phyloP scores from a whole-genome alignment of 2,329 filamentous ascomycete species.

The Aspergillus fijiensis region DNA sequence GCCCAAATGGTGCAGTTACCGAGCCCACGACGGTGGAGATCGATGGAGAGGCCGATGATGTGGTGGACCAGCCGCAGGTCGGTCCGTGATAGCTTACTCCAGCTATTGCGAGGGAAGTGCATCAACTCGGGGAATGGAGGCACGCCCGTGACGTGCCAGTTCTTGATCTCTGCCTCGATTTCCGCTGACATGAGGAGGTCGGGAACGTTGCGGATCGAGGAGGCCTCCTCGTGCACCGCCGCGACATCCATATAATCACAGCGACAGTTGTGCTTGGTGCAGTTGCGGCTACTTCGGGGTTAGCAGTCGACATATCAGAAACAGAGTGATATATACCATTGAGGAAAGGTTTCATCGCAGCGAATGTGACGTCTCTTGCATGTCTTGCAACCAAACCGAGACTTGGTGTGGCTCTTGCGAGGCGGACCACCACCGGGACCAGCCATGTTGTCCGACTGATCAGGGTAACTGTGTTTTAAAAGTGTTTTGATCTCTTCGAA shows the following conservation, averaged over 20 bases:
- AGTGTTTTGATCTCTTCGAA: background rate
- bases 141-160: conserved; percentile 79
- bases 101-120: conserved; percentile 71
- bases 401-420: conserved; percentile 92
- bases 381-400: conserved; percentile 94
- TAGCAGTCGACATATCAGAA: conserved; percentile 4
- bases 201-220: conserved; percentile 53
- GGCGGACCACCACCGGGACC: conserved; percentile 93
- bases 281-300: conserved; percentile 71
- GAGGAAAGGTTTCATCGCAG: conserved; percentile 95
- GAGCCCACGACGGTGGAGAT: conserved; percentile 73
- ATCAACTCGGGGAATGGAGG: conserved; percentile 83
- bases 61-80: conserved; percentile 90
- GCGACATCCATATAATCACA: conserved; percentile 95
- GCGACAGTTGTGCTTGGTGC: conserved; percentile 97
- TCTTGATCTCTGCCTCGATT: conserved; percentile 75
- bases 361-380: conserved; percentile 97
- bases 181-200: conserved; percentile 82
- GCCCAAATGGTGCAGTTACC: conserved; percentile 91
- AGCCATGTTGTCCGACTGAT: conserved; percentile 61
- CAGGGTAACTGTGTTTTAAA: background rate
- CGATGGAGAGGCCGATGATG: conserved; percentile 78
- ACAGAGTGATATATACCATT: conserved; percentile 66
- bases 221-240: conserved; percentile 56
- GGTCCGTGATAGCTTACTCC: conserved; percentile 69